phyloP scores from a whole-genome alignment of 31 red algal genomes.

The Pterothamnion heteromorphum region DNA sequence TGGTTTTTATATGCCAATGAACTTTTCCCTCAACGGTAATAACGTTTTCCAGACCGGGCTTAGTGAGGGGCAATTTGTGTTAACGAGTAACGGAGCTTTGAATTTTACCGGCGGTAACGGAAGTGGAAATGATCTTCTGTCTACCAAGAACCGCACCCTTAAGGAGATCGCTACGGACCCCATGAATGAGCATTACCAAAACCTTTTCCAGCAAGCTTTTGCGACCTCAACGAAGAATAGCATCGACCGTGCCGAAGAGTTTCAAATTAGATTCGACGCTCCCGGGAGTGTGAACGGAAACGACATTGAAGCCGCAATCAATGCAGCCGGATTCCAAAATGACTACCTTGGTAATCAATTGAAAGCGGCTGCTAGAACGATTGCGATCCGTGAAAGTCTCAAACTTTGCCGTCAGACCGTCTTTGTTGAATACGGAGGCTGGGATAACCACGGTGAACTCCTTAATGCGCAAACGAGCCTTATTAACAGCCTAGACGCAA shows the following conservation, averaged over 20 bases:
- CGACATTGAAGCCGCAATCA: neutral
- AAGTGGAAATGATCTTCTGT: neutral
- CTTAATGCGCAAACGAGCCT: neutral
- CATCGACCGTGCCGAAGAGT: neutral
- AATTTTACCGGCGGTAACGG: neutral
- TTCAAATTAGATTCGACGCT: too few relatives aligned
- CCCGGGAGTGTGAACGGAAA: too few relatives aligned
- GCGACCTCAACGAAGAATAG: neutral
- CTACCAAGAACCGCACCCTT: neutral
- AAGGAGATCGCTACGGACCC: neutral
- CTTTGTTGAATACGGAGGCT: conserved; percentile 14
- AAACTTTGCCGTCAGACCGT: neutral
- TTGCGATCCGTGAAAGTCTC: neutral
- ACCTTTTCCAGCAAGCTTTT: conserved; percentile 8
- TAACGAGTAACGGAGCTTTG: neutral
- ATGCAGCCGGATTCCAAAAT: neutral
- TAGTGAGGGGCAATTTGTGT: neutral
- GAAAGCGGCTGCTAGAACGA: conserved; percentile 25
- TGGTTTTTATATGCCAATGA: neutral
- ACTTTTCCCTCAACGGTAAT: conserved; percentile 2
- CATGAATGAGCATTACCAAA: neutral
- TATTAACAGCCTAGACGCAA: neutral
- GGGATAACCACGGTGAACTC: conserved; percentile 34
- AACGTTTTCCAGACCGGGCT: conserved; percentile 9
- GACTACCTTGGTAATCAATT: neutral